Conservation (phyloP, 805 yeast species). For the Saturnispora gosingensis region DNA sequence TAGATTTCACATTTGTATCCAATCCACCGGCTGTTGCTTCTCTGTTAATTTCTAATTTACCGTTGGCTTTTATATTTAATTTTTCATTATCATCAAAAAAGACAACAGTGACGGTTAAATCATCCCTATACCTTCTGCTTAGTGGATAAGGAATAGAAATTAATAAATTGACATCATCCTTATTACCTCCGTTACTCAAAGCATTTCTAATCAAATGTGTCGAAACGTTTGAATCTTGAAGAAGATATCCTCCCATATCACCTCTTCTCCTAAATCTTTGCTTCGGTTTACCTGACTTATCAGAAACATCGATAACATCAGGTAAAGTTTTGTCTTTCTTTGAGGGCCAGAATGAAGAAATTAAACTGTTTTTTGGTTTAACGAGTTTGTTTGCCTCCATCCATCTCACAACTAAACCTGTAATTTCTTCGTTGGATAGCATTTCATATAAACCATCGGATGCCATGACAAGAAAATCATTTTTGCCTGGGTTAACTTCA, state of each 20-base stretch:
- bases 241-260: constrained; percentile 34
- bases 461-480: constrained; percentile 85
- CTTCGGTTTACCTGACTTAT: constrained; percentile 50
- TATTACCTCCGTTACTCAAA: constrained; percentile 73
- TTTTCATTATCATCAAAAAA: constrained; percentile 64
- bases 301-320: constrained; percentile 52
- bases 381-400: constrained; percentile 64
- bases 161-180: constrained; percentile 80
- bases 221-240: constrained; percentile 82
- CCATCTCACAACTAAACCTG: constrained; percentile 90
- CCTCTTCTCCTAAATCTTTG: constrained; percentile 58
- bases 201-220: constrained; percentile 95
- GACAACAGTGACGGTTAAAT: constrained; percentile 89
- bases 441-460: constrained; percentile 92
- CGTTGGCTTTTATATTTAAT: constrained; percentile 33
- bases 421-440: constrained; percentile 86
- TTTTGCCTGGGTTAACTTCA: constrained; percentile 55
- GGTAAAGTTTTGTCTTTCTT: constrained; percentile 41
- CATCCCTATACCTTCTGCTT: constrained; percentile 90
- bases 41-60: constrained; percentile 45
- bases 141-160: constrained; percentile 87
- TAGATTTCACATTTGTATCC: constrained; percentile 34
- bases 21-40: constrained; percentile 52
- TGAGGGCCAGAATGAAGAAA: constrained; percentile 31
- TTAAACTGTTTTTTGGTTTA: constrained; percentile 37